Base-by-base conservation (phyloP, 1,284 basidiomycete species). In the Microstroma glucosiphilum region DNA sequence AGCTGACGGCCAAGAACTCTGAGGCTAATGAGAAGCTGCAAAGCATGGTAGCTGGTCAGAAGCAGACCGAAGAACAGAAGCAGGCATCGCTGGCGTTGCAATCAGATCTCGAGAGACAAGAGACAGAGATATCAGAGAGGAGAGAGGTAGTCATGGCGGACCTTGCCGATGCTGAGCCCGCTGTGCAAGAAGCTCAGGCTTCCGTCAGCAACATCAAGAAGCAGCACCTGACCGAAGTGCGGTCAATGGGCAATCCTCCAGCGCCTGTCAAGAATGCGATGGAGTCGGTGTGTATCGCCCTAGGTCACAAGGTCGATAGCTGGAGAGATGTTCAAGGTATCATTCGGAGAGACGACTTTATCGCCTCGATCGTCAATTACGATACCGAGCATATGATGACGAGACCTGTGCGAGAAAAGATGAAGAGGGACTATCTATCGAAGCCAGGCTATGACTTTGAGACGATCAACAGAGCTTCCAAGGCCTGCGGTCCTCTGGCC, bases 11-110 rank as follows among this genome's bases (percentile, higher is more conserved):
- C 30, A 99, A 98, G 82, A 86, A 96, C 70, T 86, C 85, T 1
- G 91, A 98, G 80, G 96, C 96, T 8, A 97, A 98, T 79, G 90
- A 92, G 74, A 98, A 99, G 81, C 85, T 99, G 40, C 89, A 91
- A 79, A 90, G 91, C 67, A 99, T 99, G 96, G 92, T 99, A 21
- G 85, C 91, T 4, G 94, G 98, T 80, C 96, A 98, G 80, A 92
- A 97, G 78, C 91, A 96, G 77, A 96, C 96, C 1, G 96, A 99
- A 79, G 90, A 92, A 75, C 96, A 97, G 85, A 97, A 97, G 78
- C 85, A 90, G 0, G 92, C 92, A 1, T 98, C 93, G 11, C 92
- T 97, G 66, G 86, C 94, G 80, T 94, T 99, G 55, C 93, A 97
- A 78, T 90, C 90, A 0, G 91, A 91, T 17, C 84, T 99, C 49